A percentile compares a stretch with the other conserved stretches of the same genome.
These are phyloP conservation scores for Iris macrosiphon DNA, from an alignment of 106 monocot genomes.

Conservation along the genomic window DNA sequence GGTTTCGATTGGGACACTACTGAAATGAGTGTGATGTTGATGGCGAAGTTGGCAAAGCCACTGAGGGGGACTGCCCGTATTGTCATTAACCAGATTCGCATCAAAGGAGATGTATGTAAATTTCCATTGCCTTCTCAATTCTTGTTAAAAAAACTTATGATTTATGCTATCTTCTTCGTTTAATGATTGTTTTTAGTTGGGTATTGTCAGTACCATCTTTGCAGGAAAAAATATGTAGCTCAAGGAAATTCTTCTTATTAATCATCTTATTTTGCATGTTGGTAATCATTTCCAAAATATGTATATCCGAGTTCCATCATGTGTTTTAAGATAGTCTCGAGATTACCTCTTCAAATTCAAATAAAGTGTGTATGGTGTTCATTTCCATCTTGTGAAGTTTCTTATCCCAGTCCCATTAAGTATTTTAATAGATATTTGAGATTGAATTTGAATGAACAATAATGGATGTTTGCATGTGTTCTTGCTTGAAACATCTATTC, in stretches of 20 bases:
- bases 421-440: too few species aligned
- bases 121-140: not conserved
- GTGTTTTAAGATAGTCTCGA: not conserved
- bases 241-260: too few species aligned
- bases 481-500: too few species aligned
- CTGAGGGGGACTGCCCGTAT: constrained; percentile 72
- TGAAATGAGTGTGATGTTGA: constrained; percentile 88
- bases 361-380: too few species aligned
- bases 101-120: constrained; percentile 90
- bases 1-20: constrained; percentile 92
- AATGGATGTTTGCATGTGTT: too few species aligned
- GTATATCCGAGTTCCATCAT: not conserved
- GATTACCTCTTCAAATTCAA: too few species aligned
- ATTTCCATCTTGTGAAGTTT: too few species aligned
- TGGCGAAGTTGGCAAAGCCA: constrained; percentile 75
- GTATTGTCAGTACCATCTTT: not conserved
- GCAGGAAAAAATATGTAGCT: not conserved
- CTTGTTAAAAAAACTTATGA: too few species aligned
- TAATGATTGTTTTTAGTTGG: not conserved
- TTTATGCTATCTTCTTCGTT: not conserved
- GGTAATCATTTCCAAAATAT: not conserved
- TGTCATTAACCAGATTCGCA: constrained; percentile 80
- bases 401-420: too few species aligned
- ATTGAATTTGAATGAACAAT: too few species aligned
- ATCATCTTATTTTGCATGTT: too few species aligned